A percentile compares a stretch with the other conserved stretches of the same genome.
Evolutionary conservation across 75 land plant genomes (phyloP).

Genomic region (Pseudotsuga menziesii): DNA sequence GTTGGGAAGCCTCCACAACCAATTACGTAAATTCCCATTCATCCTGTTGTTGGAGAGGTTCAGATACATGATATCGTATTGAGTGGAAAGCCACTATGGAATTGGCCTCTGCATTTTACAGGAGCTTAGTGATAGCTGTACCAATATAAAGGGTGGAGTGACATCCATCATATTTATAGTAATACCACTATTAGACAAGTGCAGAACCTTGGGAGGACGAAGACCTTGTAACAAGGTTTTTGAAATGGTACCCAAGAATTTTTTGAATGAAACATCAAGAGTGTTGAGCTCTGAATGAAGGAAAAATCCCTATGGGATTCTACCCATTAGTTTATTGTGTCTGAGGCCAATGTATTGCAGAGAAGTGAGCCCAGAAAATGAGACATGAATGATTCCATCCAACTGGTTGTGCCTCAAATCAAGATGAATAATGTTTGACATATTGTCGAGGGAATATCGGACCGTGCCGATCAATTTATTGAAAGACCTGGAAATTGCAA

Average conservation of each 20-base stretch:
- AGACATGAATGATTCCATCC: slow-evolving; percentile 14
- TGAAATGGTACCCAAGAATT: slow-evolving; percentile 65
- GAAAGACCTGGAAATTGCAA: slow-evolving; percentile 14
- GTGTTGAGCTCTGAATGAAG: background rate
- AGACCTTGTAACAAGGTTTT: slow-evolving; percentile 14
- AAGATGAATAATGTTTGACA: slow-evolving; percentile 16
- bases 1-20: slow-evolving; percentile 17
- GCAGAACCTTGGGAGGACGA: background rate
- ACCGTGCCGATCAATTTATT: slow-evolving; percentile 18
- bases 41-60: slow-evolving; percentile 15
- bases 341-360: slow-evolving; percentile 15
- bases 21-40: slow-evolving; percentile 12
- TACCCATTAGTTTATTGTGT: slow-evolving; percentile 11
- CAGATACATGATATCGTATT: slow-evolving; percentile 7
- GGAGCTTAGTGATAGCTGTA: slow-evolving; percentile 3
- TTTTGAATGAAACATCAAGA: slow-evolving; percentile 68
- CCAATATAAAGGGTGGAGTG: background rate
- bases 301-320: background rate
- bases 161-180: slow-evolving; percentile 1
- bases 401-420: slow-evolving; percentile 36
- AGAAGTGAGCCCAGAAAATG: slow-evolving; percentile 9
- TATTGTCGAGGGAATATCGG: slow-evolving; percentile 7
- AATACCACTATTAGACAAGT: slow-evolving; percentile 6
- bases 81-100: slow-evolving; percentile 17
- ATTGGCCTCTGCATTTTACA: slow-evolving; percentile 8